A percentile compares a stretch with the other conserved stretches of the same genome.
These are phyloP conservation scores for Pluteus cervinus DNA, from an alignment of 768 basidiomycete species.

Conservation along the genomic window DNA sequence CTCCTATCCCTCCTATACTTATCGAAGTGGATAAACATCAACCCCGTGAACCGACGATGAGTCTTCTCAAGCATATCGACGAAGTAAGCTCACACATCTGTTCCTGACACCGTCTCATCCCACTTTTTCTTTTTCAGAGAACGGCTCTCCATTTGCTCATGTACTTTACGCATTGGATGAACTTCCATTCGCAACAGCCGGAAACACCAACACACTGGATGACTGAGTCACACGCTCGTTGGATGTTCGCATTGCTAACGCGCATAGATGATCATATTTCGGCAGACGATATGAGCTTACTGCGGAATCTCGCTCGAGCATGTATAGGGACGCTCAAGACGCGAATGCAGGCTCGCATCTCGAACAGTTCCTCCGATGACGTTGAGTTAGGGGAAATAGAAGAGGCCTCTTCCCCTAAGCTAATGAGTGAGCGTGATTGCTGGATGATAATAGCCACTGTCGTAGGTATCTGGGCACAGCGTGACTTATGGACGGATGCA, in stretches of 20 bases:
- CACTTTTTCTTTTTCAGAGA: conserved; percentile 35
- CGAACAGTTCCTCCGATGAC: conserved; percentile 6
- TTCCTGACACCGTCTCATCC: conserved; percentile 8
- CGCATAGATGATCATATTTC: conserved; percentile 64
- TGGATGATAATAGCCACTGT: conserved; percentile 72
- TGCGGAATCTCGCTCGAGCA: conserved; percentile 72
- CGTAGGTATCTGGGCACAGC: conserved; percentile 69
- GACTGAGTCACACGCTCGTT: conserved; percentile 57
- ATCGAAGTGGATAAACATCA: background rate
- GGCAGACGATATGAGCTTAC: conserved; percentile 70
- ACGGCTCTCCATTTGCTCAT: conserved; percentile 71
- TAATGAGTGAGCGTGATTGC: conserved; percentile 44
- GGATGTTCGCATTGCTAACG: conserved; percentile 74
- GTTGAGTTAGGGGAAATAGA: background rate
- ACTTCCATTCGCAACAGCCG: conserved; percentile 45
- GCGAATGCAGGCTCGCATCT: conserved; percentile 16
- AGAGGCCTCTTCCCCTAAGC: conserved; percentile 7
- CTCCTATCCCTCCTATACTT: too few species aligned
- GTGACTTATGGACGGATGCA: conserved; percentile 76
- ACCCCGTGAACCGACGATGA: conserved; percentile 55
- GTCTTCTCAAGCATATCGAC: conserved; percentile 53
- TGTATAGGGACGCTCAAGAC: conserved; percentile 49
- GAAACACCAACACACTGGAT: conserved; percentile 31
- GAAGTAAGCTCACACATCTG: conserved; percentile 40
- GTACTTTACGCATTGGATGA: conserved; percentile 83